Evolutionary conservation across 2,329 filamentous ascomycete genomes (phyloP).

Genomic region (Blumeria graminis): DNA sequence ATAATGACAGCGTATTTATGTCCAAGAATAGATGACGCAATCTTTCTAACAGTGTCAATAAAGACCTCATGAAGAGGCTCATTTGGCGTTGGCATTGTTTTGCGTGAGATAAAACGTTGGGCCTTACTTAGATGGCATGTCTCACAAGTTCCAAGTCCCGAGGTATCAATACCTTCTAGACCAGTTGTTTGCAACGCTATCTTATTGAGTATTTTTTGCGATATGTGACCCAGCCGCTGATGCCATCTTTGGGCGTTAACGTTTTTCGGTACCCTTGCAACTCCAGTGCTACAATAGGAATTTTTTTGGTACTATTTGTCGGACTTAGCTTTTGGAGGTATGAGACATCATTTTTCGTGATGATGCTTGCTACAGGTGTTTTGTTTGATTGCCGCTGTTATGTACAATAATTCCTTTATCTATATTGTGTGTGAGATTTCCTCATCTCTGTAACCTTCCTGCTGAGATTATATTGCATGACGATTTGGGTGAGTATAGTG

Average conservation of each 20-base stretch:
- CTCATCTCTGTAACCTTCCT: neutral
- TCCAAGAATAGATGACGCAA: neutral
- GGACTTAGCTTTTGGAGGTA: neutral
- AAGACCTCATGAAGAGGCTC: neutral
- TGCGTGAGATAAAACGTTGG: neutral
- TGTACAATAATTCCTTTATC: neutral
- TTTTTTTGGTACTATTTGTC: neutral
- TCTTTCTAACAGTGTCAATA: neutral
- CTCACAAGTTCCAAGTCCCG: neutral
- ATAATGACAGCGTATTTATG: neutral
- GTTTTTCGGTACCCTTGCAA: neutral
- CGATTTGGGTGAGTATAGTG: neutral
- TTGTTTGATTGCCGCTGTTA: neutral
- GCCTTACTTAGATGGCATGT: neutral
- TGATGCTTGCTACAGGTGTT: neutral
- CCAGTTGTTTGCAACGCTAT: neutral
- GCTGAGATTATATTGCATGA: conserved; percentile 1
- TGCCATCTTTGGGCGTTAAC: neutral
- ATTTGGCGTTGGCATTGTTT: neutral
- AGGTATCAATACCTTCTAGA: neutral
- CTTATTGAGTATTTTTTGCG: neutral
- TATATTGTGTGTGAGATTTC: neutral
- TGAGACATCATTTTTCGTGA: neutral
- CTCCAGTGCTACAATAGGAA: neutral
- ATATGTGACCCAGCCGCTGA: neutral